Evolutionary conservation across 345 rosid species (phyloP).

Genomic region (Pugionium cornutum): DNA sequence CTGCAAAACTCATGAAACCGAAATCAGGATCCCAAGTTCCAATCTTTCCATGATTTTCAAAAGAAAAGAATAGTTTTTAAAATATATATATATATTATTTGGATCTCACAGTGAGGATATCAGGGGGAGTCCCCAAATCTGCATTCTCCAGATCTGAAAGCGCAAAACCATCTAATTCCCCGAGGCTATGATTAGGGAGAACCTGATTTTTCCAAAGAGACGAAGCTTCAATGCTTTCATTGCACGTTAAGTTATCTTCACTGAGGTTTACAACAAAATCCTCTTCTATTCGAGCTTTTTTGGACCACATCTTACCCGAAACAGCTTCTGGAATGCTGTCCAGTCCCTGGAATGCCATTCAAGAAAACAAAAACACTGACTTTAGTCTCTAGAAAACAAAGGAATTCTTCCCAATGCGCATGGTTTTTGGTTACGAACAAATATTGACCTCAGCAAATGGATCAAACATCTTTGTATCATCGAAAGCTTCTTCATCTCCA

Average conservation of each 20-base stretch:
- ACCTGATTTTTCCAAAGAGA: conserved; percentile 36
- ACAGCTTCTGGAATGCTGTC: conserved; percentile 41
- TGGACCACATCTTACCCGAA: conserved; percentile 46
- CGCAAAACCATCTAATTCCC: conserved; percentile 45
- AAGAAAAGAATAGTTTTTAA: background rate
- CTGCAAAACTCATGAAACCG: conserved; percentile 48
- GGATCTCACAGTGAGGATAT: conserved; percentile 62
- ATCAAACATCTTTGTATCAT: conserved; percentile 32
- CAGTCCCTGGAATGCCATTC: conserved; percentile 43
- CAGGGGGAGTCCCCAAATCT: conserved; percentile 81
- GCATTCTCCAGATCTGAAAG: conserved; percentile 66
- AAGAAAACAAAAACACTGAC: background rate
- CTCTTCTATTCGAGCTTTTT: conserved; percentile 69
- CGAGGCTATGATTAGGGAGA: conserved; percentile 33
- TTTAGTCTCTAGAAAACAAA: conserved; percentile 17
- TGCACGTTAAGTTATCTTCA: conserved; percentile 55
- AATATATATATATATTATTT: no score
- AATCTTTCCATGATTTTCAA: background rate
- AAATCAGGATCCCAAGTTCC: conserved; percentile 9
- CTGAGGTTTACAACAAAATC: conserved; percentile 39
- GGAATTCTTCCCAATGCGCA: background rate
- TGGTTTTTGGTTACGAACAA: background rate
- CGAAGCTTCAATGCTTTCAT: conserved; percentile 51
- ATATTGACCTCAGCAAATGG: conserved; percentile 24
- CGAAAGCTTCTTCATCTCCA: conserved; percentile 33